A percentile compares a stretch with the other conserved stretches of the same genome.
These are phyloP conservation scores for Staphylotrichum tortipilum DNA, from an alignment of 495 filamentous ascomycete genomes.

Conservation along the genomic window DNA sequence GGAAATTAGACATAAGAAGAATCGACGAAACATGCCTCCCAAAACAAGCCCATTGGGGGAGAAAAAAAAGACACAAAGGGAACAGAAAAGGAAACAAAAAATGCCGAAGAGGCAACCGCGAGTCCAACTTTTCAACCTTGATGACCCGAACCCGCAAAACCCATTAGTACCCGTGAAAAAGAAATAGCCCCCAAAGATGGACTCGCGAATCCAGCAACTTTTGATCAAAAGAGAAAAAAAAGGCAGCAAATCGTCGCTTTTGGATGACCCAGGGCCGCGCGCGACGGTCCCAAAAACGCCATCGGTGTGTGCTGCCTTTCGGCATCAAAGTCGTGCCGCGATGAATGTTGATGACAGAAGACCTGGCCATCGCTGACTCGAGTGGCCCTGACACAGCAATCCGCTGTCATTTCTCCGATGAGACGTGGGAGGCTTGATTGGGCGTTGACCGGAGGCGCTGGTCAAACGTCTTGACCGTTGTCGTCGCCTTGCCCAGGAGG, in stretches of 20 bases:
- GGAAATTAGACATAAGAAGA: conserved; percentile 5
- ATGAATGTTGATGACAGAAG: neutral
- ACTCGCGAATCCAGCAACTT: conserved; percentile 18
- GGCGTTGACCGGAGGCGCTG: no score
- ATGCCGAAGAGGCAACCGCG: conserved; percentile 2
- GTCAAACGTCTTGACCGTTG: no score
- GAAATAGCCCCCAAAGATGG: conserved; percentile 20
- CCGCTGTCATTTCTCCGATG: no score
- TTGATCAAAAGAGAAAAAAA: conserved; percentile 13
- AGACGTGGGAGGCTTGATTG: no score
- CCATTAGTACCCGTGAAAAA: conserved; percentile 13
- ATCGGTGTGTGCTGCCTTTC: neutral
- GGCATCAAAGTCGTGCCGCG: neutral
- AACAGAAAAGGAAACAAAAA: conserved; percentile 9
- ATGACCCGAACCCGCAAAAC: conserved; percentile 10
- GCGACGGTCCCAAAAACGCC: neutral
- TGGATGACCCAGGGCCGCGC: neutral
- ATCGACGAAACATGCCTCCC: neutral
- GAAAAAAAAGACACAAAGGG: no score
- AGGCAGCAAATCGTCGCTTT: neutral
- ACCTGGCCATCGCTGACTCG: neutral
- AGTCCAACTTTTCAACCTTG: conserved; percentile 23
- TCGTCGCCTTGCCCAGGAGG: no score
- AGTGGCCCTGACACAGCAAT: neutral
- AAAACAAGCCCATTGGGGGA: conserved; percentile 6